Conservation (phyloP, 257 asterid genomes). For the Galeopsis tetrahit region DNA sequence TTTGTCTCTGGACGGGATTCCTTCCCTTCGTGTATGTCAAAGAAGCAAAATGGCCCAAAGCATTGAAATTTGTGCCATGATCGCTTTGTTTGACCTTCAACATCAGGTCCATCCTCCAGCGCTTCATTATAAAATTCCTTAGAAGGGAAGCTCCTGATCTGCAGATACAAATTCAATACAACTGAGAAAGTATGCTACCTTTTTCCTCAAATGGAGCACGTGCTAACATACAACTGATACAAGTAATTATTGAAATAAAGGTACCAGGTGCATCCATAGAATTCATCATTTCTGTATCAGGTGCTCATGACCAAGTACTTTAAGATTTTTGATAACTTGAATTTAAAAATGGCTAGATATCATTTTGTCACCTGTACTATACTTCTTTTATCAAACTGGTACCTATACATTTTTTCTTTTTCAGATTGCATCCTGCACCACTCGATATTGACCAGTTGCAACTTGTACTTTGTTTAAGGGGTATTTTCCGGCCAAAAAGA, state of each 20-base stretch:
- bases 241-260: slow-evolving; percentile 18
- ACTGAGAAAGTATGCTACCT: slow-evolving; percentile 2
- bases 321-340: slow-evolving; percentile 9
- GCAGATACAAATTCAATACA: slow-evolving; percentile 38
- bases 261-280: slow-evolving; percentile 16
- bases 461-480: too few relatives aligned
- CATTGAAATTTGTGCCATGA: slow-evolving; percentile 78
- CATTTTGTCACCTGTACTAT: too few relatives aligned
- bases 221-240: too few relatives aligned
- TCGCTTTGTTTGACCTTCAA: slow-evolving; percentile 67
- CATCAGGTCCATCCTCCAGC: slow-evolving; percentile 88
- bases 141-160: slow-evolving; percentile 97
- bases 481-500: too few relatives aligned
- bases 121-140: slow-evolving; percentile 83
- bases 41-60: slow-evolving; percentile 97
- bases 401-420: too few relatives aligned
- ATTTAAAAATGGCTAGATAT: background rate
- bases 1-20: slow-evolving; percentile 80
- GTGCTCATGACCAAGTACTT: slow-evolving; percentile 15
- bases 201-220: background rate
- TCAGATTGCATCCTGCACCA: too few relatives aligned
- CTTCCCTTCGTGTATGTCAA: slow-evolving; percentile 80
- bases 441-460: too few relatives aligned
- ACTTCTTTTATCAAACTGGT: too few relatives aligned
- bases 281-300: background rate